Percentiles rank a stretch among this genome's conserved stretches.
phyloP scores from a whole-genome alignment of 176 grass and related monocot species.

The Puccinellia tenuiflora region DNA sequence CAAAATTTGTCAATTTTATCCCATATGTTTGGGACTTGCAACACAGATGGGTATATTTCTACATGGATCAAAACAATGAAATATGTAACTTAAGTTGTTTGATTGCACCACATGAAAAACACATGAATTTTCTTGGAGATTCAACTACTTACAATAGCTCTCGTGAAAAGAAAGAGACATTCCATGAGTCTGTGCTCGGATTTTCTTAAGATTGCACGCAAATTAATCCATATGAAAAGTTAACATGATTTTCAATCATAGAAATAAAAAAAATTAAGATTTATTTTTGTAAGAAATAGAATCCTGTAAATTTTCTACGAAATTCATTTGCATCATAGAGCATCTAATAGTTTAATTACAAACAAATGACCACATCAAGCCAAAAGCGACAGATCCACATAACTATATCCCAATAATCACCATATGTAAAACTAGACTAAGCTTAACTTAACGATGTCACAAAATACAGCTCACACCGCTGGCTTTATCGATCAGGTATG shows the following conservation, averaged over 20 bases:
- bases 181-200: not conserved
- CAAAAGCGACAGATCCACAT: conserved; percentile 3
- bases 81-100: not conserved
- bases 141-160: not conserved
- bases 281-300: not conserved
- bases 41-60: not conserved
- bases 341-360: not conserved
- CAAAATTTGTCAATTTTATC: not conserved
- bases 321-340: not conserved
- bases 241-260: not conserved
- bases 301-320: not conserved
- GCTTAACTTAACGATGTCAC: not conserved
- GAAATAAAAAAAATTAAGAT: not conserved
- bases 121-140: not conserved
- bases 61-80: not conserved
- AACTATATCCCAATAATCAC: not conserved
- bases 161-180: not conserved
- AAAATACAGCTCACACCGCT: conserved; percentile 11
- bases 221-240: not conserved
- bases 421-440: not conserved
- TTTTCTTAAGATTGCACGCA: not conserved
- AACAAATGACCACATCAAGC: not conserved
- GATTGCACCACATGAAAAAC: not conserved
- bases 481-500: conserved; percentile 4
- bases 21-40: not conserved